Percentiles rank a stretch among this genome's conserved stretches.
These are phyloP conservation scores for Cryptococcus wingfieldii DNA, from an alignment of 1,284 basidiomycete genomes.

Conservation along the genomic window DNA sequence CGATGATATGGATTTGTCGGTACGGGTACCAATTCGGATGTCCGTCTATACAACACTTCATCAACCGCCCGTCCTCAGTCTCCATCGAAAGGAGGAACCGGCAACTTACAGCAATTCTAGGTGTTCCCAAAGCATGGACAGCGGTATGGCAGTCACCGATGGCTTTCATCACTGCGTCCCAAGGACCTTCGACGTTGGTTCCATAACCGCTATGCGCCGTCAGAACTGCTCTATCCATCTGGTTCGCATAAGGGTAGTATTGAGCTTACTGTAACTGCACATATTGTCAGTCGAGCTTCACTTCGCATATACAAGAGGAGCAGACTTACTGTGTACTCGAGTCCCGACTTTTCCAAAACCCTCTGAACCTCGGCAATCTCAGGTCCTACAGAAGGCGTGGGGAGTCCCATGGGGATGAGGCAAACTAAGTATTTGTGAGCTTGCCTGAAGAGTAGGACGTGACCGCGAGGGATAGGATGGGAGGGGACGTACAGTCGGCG, in stretches of 20 bases:
- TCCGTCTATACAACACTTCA: slow-evolving; percentile 60
- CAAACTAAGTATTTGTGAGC: slow-evolving; percentile 33
- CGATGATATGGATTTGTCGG: slow-evolving; percentile 61
- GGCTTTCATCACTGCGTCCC: slow-evolving; percentile 62
- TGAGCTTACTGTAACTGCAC: slow-evolving; percentile 52
- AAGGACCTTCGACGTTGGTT: slow-evolving; percentile 82
- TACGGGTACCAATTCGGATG: slow-evolving; percentile 84
- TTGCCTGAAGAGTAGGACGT: neutral
- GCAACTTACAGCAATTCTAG: slow-evolving; percentile 39
- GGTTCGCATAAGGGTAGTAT: neutral
- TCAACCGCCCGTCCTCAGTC: neutral
- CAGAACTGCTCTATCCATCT: neutral
- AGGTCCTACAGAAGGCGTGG: slow-evolving; percentile 45
- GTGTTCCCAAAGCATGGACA: slow-evolving; percentile 60
- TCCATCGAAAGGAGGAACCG: neutral
- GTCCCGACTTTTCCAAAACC: slow-evolving; percentile 71
- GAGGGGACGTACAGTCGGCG: slow-evolving; percentile 21
- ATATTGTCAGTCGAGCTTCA: neutral
- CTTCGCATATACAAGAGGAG: slow-evolving; percentile 1
- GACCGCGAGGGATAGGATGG: neutral
- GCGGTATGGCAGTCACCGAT: slow-evolving; percentile 76
- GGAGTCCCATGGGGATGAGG: slow-evolving; percentile 49
- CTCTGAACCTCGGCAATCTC: slow-evolving; percentile 61
- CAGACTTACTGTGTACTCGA: slow-evolving; percentile 67
- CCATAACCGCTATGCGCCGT: slow-evolving; percentile 66